Percentiles rank a stretch among this genome's conserved stretches.
These are phyloP conservation scores for Thermoascus crustaceus DNA, from an alignment of 2,329 filamentous ascomycete genomes.

Conservation along the genomic window DNA sequence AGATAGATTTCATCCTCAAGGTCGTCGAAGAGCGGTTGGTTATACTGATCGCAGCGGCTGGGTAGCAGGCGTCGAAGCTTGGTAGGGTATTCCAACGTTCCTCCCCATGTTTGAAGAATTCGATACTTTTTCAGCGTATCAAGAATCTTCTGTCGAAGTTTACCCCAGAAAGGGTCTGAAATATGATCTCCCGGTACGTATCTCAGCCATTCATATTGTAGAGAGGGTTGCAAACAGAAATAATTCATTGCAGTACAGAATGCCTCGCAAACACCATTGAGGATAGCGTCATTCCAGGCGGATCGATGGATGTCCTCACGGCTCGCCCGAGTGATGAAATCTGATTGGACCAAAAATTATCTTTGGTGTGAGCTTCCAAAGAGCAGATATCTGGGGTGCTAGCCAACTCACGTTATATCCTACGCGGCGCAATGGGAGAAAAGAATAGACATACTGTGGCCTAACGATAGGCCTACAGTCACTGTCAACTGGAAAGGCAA, in stretches of 20 bases:
- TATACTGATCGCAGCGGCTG: background rate
- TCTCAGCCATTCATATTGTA: background rate
- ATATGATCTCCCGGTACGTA: background rate
- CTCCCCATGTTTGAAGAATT: background rate
- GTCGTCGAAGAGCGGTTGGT: background rate
- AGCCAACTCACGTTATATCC: conserved; percentile 34
- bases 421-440: conserved; percentile 37
- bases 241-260: background rate
- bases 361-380: conserved; percentile 3
- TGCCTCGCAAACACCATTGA: background rate
- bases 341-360: conserved; percentile 43
- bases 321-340: conserved; percentile 42
- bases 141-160: background rate
- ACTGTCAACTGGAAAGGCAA: conserved; percentile 40
- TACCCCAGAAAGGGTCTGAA: background rate
- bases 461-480: conserved; percentile 27
- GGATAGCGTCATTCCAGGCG: background rate
- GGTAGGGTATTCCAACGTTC: background rate
- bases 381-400: background rate
- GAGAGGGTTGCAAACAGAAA: background rate
- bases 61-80: background rate
- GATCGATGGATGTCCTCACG: conserved; percentile 33
- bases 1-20: background rate
- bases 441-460: conserved; percentile 39
- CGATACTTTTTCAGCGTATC: background rate